A percentile compares a stretch with the other conserved stretches of the same genome.
Conservation (phyloP, 306 rosid species). For the Cucumis melo region DNA sequence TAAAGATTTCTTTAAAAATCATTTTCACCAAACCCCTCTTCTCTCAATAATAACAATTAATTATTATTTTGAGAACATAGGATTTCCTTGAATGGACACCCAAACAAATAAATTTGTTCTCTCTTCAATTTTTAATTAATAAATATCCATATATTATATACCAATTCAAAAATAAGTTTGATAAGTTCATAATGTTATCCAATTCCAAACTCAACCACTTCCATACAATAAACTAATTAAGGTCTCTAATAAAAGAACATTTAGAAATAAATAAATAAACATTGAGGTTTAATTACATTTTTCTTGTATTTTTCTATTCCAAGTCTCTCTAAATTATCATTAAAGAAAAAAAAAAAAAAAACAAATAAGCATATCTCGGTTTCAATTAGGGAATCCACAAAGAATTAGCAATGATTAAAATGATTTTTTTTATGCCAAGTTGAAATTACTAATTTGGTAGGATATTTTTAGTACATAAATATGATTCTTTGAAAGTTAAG, state of each 20-base stretch:
- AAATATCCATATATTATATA: neutral
- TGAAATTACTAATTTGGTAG: neutral
- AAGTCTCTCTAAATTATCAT: too few species aligned
- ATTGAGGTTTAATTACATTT: too few species aligned
- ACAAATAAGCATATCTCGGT: neutral
- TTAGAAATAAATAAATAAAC: too few species aligned
- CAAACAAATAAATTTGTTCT: neutral
- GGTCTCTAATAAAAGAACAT: too few species aligned
- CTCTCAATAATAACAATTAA: neutral
- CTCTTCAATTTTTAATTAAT: neutral
- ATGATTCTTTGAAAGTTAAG: neutral
- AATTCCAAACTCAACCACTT: conserved; percentile 2
- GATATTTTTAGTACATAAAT: neutral
- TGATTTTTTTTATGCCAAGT: neutral
- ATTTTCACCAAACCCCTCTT: neutral
- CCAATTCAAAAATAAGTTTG: neutral
- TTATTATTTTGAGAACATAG: neutral
- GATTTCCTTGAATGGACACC: neutral
- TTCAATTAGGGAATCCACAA: neutral
- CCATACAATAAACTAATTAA: too few species aligned
- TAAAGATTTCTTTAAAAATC: neutral
- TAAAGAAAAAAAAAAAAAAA: too few species aligned
- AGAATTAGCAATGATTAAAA: neutral
- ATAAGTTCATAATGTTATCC: neutral
- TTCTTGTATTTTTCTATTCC: too few species aligned